Percentiles rank a stretch among this genome's conserved stretches.
These are phyloP conservation scores for Talinum fruticosum DNA, from an alignment of 148 eudicot genomes.

Conservation along the genomic window DNA sequence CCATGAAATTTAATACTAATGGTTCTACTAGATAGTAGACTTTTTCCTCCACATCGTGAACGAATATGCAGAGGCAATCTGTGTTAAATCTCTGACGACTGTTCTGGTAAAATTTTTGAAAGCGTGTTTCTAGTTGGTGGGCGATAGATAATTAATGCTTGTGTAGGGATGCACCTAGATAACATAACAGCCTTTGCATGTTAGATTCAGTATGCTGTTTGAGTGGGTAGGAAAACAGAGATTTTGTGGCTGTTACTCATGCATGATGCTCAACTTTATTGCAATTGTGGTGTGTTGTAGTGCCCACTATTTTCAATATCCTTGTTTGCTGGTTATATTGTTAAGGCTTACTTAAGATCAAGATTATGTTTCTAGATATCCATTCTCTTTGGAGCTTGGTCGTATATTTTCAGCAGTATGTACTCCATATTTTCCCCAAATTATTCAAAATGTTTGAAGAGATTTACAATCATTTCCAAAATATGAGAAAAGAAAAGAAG, in stretches of 20 bases:
- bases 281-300: no score
- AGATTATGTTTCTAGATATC: neutral
- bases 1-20: no score
- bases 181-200: neutral
- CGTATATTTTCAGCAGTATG: neutral
- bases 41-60: neutral
- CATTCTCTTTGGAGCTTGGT: neutral
- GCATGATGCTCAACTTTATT: no score
- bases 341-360: neutral
- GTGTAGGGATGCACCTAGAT: neutral
- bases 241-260: neutral
- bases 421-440: neutral
- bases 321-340: neutral
- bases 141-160: neutral
- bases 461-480: neutral
- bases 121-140: neutral
- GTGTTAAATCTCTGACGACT: neutral
- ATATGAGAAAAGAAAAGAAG: neutral
- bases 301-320: no score
- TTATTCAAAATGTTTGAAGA: neutral
- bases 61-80: neutral
- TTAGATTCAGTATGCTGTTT: neutral
- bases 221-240: neutral
- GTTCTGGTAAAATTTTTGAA: neutral
- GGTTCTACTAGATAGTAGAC: no score